Evolutionary conservation across 2,329 filamentous ascomycete species (phyloP), one percentile per base, ranked within the genome.

Genomic region (Penicillium sp.): DNA sequence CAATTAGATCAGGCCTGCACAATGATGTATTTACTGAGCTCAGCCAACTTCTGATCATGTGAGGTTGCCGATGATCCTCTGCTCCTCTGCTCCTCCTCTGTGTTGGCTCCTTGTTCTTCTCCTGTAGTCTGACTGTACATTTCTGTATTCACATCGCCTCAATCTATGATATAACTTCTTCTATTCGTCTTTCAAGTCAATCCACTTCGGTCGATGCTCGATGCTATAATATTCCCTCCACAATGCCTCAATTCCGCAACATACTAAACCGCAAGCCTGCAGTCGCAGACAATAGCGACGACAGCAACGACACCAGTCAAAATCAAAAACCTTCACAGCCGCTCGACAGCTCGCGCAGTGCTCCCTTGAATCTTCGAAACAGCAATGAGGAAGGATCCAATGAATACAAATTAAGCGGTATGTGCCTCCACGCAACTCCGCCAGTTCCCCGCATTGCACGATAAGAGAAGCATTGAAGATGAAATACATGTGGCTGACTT

Each of bases 341-440:
- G 5, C 64, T 70, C 24, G 71, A 77, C 21, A 77, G 77, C 62
- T 73, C 56, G 71, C 79, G 60, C 23, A 76, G 79, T 42, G 65
- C 63, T 54, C 70, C 73, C 30, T 64, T 88, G 67, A 87, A 82
- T 66, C 80, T 87, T 55, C 81, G 80, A 63, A 85, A 81, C 67
- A 79, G 78, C 65, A 81, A 75, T 65, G 83, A 84, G 68, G 86
- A 88, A 63, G 85, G 89, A 63, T 86, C 80, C 35, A 84, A 83
- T 62, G 88, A 90, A 71, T 91, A 90, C 76, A 89, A 91, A 74
- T 82, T 91, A 82, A 90, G 87, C 74, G 88, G 88, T 90, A 82
- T 35, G 59, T 57, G 38, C 43, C 30, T 38, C 8, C 28, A 11
- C 28, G 28, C 4, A 20, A 18, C 3, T 42, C 9, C 20, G 7